Conservation (phyloP, 108 stramenopile genomes). For the Cyclotella choctawhatcheeana region DNA sequence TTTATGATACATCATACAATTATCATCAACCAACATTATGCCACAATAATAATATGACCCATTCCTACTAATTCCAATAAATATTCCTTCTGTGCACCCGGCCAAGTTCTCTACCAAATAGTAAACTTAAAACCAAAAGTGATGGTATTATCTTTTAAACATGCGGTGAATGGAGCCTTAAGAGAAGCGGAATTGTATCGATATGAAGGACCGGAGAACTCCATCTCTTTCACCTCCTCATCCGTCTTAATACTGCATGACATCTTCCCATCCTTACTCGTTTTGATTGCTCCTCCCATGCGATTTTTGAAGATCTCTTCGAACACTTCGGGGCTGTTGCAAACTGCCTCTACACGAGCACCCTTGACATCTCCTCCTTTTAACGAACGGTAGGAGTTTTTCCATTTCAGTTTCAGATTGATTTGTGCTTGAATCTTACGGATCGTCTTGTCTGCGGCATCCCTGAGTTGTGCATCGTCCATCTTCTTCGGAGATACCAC, state of each 20-base stretch:
- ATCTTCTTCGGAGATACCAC: slow-evolving; percentile 5
- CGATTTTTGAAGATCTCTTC: slow-evolving; percentile 20
- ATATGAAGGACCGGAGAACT: slow-evolving; percentile 9
- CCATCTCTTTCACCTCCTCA: slow-evolving; percentile 12
- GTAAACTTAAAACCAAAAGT: slow-evolving; percentile 25
- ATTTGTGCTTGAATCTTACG: slow-evolving; percentile 17
- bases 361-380: slow-evolving; percentile 13
- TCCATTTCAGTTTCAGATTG: slow-evolving; percentile 25
- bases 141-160: slow-evolving; percentile 16
- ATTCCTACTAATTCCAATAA: background rate
- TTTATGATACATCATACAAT: no score
- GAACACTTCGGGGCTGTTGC: slow-evolving; percentile 10
- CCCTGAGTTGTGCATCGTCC: background rate
- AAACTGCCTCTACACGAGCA: slow-evolving; percentile 13
- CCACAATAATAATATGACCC: no score
- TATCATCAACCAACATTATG: background rate
- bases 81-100: background rate
- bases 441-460: background rate
- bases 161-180: slow-evolving; percentile 5
- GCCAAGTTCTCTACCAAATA: background rate
- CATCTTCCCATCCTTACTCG: slow-evolving; percentile 19
- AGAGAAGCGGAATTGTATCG: slow-evolving; percentile 12
- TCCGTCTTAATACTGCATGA: slow-evolving; percentile 22
- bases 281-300: slow-evolving; percentile 15
- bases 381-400: slow-evolving; percentile 6